phyloP scores from a whole-genome alignment of 1,284 basidiomycete species.

The Malassezia arunalokei region DNA sequence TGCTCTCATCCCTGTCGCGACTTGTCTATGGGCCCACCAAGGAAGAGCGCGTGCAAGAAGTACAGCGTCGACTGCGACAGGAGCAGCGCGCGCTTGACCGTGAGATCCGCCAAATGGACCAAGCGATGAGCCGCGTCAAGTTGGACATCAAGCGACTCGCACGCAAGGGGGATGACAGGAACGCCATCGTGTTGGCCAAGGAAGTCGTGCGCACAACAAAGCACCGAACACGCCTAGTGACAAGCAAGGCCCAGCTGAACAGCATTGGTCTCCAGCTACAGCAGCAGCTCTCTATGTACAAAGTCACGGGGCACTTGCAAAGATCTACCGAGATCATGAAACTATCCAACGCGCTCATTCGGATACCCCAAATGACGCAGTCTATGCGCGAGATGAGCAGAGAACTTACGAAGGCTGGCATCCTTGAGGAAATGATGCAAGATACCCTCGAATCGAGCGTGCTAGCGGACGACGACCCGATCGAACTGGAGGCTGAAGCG shows the following conservation, averaged over 20 bases:
- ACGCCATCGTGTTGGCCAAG: slow-evolving; percentile 74
- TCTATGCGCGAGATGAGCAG: slow-evolving; percentile 94
- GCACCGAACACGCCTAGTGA: slow-evolving; percentile 81
- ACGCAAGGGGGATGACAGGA: slow-evolving; percentile 79
- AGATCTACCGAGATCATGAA: slow-evolving; percentile 99
- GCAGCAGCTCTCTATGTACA: slow-evolving; percentile 89
- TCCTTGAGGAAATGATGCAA: slow-evolving; percentile 49
- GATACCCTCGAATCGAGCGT: slow-evolving; percentile 48
- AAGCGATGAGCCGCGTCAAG: slow-evolving; percentile 67
- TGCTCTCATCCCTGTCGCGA: slow-evolving; percentile 57
- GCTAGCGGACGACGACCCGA: slow-evolving; percentile 57
- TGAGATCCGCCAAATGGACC: slow-evolving; percentile 58
- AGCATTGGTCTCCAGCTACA: slow-evolving; percentile 81
- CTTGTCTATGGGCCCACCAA: slow-evolving; percentile 88
- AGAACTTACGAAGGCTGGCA: slow-evolving; percentile 80
- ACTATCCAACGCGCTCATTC: slow-evolving; percentile 79
- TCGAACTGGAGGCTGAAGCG: slow-evolving; percentile 89
- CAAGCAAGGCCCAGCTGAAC: slow-evolving; percentile 81
- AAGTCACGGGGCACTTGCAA: slow-evolving; percentile 90
- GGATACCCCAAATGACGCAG: slow-evolving; percentile 78
- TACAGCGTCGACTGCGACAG: slow-evolving; percentile 35
- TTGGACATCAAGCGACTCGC: slow-evolving; percentile 78
- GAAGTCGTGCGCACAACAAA: slow-evolving; percentile 91
- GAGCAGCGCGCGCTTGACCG: slow-evolving; percentile 37
- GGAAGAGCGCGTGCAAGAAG: slow-evolving; percentile 50